Evolutionary conservation across 352 stramenopile species (phyloP), one percentile per base, ranked within the genome.

Genomic region (Globisporangium acanthophoron): DNA sequence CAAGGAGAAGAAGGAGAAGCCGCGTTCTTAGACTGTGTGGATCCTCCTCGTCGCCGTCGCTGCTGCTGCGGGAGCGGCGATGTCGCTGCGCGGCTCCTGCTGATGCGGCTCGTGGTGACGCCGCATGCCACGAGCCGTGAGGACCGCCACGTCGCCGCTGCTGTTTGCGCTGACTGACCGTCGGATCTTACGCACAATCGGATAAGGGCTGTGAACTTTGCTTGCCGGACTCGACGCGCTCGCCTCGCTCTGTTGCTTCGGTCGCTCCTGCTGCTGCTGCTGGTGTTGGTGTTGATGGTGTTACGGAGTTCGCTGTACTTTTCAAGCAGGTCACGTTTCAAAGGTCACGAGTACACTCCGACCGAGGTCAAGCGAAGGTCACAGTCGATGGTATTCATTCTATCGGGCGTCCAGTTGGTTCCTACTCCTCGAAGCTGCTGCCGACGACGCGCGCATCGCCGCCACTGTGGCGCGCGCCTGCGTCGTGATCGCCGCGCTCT

Each of bases 1-100:
- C 94, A 99, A 99, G 93, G 88, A 99, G 79, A 99, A 99, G 96
- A 99, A 99, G 95, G 98, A 99, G 79, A 99, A 99, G 91, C 97
- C 97, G 66, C 93, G 97, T 92, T 98, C 92, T 68, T 98, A 98
- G 92, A 89, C 78, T 70, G 71, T 74, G 61, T 35, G 54, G 41
- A 52, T 53, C 57, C 13, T 50, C 31, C 7, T 29, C 45, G 41
- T 31, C 48, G 45, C 39, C 47, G 48, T 31, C 45, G 46, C 16
- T 16, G 27, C 9, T 46, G 20, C 39, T 39, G 46, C 20, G 12
- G 13, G 11, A 21, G 33, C 33, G 12, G 33, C 35, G 20, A 21
- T 35, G 41, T 33, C n/a, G n/a, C 15, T 5, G 16, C 3, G 49
- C 24, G 3, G 35, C 41, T 39, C 43, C 40, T 52, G 21, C 39